Percentiles rank a stretch among this genome's conserved stretches.
Conservation (phyloP, 1,284 basidiomycete genomes). For the Irpex sp. region DNA sequence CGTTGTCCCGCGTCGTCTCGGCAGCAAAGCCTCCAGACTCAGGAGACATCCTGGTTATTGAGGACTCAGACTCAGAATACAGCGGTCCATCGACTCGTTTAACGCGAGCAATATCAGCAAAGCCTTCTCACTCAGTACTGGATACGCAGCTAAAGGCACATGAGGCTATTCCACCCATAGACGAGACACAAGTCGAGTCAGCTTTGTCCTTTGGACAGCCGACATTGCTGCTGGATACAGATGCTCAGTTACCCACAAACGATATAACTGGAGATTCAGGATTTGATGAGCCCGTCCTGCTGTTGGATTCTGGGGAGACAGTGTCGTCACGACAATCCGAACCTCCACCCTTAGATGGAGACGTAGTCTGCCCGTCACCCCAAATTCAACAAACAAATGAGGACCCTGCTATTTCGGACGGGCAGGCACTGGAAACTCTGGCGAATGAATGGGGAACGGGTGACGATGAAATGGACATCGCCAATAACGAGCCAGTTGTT, state of each 20-base stretch:
- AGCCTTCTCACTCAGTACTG: not conserved
- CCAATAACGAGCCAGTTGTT: slow-evolving; percentile 23
- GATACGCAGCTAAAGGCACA: not conserved
- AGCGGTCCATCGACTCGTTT: not conserved
- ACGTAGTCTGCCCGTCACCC: not conserved
- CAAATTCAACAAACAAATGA: not conserved
- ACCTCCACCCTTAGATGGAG: not conserved
- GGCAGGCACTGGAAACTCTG: slow-evolving; percentile 12
- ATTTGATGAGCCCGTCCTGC: slow-evolving; percentile 9
- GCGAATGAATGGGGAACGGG: slow-evolving; percentile 52
- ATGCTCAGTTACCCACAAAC: not conserved
- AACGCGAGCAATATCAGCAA: not conserved
- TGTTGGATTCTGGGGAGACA: slow-evolving; percentile 1
- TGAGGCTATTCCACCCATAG: not conserved
- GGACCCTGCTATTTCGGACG: not conserved
- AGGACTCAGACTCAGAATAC: slow-evolving; percentile 17
- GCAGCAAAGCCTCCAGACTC: not conserved
- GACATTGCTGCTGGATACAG: not conserved
- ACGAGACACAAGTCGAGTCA: not conserved
- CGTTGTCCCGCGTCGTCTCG: not conserved
- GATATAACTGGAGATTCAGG: not conserved
- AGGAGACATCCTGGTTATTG: slow-evolving; percentile 50
- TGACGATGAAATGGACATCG: slow-evolving; percentile 49
- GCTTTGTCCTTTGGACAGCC: not conserved
- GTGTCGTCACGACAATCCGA: not conserved